A percentile compares a stretch with the other conserved stretches of the same genome.
These are phyloP conservation scores for Penicillium thymicola DNA, from an alignment of 2,329 filamentous ascomycete genomes.

Conservation along the genomic window DNA sequence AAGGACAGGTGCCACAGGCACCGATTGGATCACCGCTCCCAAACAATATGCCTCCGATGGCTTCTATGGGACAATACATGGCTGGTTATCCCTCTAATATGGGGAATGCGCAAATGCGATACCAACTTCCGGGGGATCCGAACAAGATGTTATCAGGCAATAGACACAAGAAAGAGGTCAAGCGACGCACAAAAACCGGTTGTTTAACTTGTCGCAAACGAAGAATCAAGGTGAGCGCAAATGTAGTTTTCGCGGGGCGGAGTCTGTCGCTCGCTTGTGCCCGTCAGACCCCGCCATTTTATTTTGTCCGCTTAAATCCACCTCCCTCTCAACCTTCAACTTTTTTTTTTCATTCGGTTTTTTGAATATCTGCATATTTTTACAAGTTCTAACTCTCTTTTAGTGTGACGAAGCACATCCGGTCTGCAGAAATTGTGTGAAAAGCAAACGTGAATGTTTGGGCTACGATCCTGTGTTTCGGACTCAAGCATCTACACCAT, in stretches of 20 bases:
- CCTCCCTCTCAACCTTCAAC: slow-evolving; percentile 11
- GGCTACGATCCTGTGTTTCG: slow-evolving; percentile 67
- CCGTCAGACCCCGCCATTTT: slow-evolving; percentile 28
- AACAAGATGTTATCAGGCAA: slow-evolving; percentile 59
- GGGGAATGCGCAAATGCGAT: slow-evolving; percentile 50
- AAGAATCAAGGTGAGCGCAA: slow-evolving; percentile 64
- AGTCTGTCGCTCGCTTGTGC: slow-evolving; percentile 29
- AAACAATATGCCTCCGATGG: slow-evolving; percentile 46
- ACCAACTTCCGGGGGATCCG: slow-evolving; percentile 48
- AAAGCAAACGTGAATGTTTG: slow-evolving; percentile 65
- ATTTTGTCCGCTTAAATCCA: slow-evolving; percentile 20
- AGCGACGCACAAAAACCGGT: slow-evolving; percentile 71
- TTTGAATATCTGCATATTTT: slow-evolving; percentile 5
- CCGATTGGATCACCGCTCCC: slow-evolving; percentile 54
- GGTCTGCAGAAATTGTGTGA: slow-evolving; percentile 70
- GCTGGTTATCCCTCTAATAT: slow-evolving; percentile 39
- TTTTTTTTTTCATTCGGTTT: slow-evolving; percentile 9
- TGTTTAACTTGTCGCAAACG: slow-evolving; percentile 64
- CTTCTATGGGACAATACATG: slow-evolving; percentile 55
- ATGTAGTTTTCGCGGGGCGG: slow-evolving; percentile 20
- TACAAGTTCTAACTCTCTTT: slow-evolving; percentile 11
- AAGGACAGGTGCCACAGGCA: slow-evolving; percentile 37
- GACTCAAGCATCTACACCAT: slow-evolving; percentile 66
- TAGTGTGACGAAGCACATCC: slow-evolving; percentile 97
- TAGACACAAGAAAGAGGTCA: slow-evolving; percentile 69